A percentile compares a stretch with the other conserved stretches of the same genome.
Evolutionary conservation across 352 stramenopile genomes (phyloP).

Genomic region (Achlya hypogyna): DNA sequence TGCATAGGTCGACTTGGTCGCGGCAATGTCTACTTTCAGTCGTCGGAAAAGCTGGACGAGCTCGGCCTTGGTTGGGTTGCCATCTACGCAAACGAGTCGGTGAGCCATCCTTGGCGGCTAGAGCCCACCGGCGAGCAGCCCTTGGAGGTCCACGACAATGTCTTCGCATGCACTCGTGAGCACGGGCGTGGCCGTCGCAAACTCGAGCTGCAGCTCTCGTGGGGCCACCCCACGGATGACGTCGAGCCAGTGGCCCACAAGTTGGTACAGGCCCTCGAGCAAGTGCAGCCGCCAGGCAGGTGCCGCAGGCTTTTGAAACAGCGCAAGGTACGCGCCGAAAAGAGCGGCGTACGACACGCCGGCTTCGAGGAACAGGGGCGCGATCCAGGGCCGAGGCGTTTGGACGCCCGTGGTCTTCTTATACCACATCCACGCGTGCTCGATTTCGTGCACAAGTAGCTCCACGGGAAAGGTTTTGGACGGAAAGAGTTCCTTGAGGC

Average conservation of each 20-base stretch:
- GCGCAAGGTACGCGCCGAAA: slow-evolving; percentile 67
- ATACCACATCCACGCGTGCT: slow-evolving; percentile 75
- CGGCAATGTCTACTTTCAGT: slow-evolving; percentile 13
- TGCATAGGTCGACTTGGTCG: slow-evolving; percentile 16
- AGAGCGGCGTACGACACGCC: slow-evolving; percentile 65
- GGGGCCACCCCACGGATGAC: slow-evolving; percentile 25
- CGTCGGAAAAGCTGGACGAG: slow-evolving; percentile 5
- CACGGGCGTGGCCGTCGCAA: slow-evolving; percentile 65
- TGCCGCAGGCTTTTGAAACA: slow-evolving; percentile 56
- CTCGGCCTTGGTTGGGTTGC: neutral
- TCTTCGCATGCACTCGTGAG: slow-evolving; percentile 71
- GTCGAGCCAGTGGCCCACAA: slow-evolving; percentile 76
- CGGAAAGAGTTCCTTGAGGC: slow-evolving; percentile 6
- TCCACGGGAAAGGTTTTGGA: slow-evolving; percentile 52
- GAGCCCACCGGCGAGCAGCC: slow-evolving; percentile 53
- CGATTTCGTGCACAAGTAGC: slow-evolving; percentile 63
- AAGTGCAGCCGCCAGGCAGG: slow-evolving; percentile 67
- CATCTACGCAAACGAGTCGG: neutral
- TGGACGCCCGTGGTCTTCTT: slow-evolving; percentile 44
- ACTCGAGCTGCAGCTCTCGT: slow-evolving; percentile 38
- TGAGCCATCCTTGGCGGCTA: too few relatives aligned
- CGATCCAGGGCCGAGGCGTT: slow-evolving; percentile 69
- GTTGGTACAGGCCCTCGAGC: slow-evolving; percentile 60
- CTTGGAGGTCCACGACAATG: slow-evolving; percentile 71
- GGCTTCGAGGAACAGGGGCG: slow-evolving; percentile 76